Percentiles rank a stretch among this genome's conserved stretches.
Conservation (phyloP, 305 asterid genomes). For the Petunia hybrid region DNA sequence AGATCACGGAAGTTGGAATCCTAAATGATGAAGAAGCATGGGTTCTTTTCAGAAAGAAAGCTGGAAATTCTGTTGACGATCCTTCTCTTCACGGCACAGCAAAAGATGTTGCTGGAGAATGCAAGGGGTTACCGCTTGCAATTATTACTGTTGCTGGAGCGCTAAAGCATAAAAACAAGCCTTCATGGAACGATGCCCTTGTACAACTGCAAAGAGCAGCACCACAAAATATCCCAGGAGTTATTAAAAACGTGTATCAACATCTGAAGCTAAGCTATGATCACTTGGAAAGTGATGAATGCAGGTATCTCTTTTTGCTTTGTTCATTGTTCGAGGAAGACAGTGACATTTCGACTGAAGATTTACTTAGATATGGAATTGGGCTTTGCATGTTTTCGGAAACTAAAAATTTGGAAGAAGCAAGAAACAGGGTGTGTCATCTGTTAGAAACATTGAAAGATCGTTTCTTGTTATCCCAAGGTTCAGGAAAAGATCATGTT, state of each 20-base stretch:
- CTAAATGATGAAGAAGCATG: conserved; percentile 24
- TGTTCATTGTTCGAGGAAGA: conserved; percentile 46
- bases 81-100: not conserved
- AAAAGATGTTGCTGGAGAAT: too few species aligned
- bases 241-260: too few species aligned
- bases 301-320: conserved; percentile 37
- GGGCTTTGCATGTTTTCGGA: conserved; percentile 40
- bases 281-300: too few species aligned
- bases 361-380: conserved; percentile 28
- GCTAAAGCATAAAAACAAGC: too few species aligned
- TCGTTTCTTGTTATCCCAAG: too few species aligned
- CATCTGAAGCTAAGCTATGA: too few species aligned
- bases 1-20: not conserved
- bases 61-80: not conserved
- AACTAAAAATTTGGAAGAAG: conserved; percentile 27
- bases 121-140: conserved; percentile 35
- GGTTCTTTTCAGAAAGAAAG: conserved; percentile 27
- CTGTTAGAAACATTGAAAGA: conserved; percentile 32
- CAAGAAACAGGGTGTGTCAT: conserved; percentile 29
- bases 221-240: too few species aligned
- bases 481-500: too few species aligned
- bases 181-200: too few species aligned
- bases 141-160: too few species aligned
- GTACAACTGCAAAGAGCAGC: too few species aligned
- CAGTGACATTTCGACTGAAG: not conserved